Base-by-base conservation (phyloP, 1,139 yeast species). In the Suhomyces anneliseae region DNA sequence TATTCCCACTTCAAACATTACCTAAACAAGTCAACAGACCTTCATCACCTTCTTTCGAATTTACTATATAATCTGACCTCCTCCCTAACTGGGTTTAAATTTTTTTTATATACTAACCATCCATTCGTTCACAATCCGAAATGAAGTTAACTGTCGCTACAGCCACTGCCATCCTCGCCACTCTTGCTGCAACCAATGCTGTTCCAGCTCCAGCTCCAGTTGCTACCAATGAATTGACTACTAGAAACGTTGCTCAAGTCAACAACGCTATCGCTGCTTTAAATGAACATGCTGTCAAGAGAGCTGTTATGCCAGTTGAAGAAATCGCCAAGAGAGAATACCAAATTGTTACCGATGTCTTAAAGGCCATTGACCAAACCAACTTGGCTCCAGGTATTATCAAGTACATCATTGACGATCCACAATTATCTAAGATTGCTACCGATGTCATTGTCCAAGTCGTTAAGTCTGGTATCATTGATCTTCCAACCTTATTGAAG, bases 291-390 rank as follows among this genome's bases (percentile, higher is more conserved):
- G 51, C 56, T 14, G 61, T 56, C 43, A 71, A 71, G 57, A 71
- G 75, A 63, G 63, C 61, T 38, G 56, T 62, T 52, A 54, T 52
- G 7, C 19, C 38, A n/a, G 36, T 36, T 7, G 54, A 47, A 6
- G 72, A 70, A 47, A 53, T 72, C 26, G 59, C 60, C 10, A 64
- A 65, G 47, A 72, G 79, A 70, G 79, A 73, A 53, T 59, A 59
- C 48, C 67, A 67, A 44, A 73, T 72, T 55, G 76, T 74, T 43
- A 74, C 79, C 42, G 71, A 72, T 51, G 68, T 74, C 37, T 72
- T 74, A 58, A 59, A 64, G 27, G 70, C 72, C 44, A 66, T 74
- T 47, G 68, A 69, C 55, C 54, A 64, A 49, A 70, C 78, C n/a
- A 58, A 67, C 47, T 64, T 74, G 47, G 76, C 78, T 26, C 72